Percentiles rank a stretch among this genome's conserved stretches.
These are phyloP conservation scores for Colletotrichum chlorophyti DNA, from an alignment of 2,329 filamentous ascomycete genomes.

Conservation along the genomic window DNA sequence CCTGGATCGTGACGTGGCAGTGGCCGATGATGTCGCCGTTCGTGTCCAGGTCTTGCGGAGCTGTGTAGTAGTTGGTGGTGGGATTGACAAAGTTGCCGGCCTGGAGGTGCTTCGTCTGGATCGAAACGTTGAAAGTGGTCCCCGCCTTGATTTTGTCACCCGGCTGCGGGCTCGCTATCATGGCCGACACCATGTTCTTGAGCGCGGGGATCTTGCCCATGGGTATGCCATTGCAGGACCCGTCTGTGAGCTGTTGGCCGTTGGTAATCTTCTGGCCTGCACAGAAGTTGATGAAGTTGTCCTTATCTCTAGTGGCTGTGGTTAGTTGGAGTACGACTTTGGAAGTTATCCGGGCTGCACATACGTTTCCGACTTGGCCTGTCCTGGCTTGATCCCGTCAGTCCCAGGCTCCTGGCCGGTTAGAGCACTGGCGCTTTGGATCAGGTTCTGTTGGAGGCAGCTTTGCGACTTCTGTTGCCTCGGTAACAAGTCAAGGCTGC, in stretches of 20 bases:
- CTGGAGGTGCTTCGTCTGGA: constrained; percentile 55
- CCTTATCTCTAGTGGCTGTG: constrained; percentile 46
- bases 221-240: constrained; percentile 65
- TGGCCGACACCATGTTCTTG: constrained; percentile 60
- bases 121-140: constrained; percentile 52
- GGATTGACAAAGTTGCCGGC: constrained; percentile 63
- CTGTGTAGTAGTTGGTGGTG: constrained; percentile 59
- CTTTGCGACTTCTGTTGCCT: neutral
- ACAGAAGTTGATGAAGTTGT: constrained; percentile 69
- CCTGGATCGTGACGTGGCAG: constrained; percentile 59
- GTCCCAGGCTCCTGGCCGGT: constrained; percentile 45
- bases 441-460: constrained; percentile 43
- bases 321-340: neutral
- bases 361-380: constrained; percentile 52
- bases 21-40: constrained; percentile 50
- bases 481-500: neutral
- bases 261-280: constrained; percentile 60
- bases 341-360: constrained; percentile 17
- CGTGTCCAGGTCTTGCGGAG: constrained; percentile 56
- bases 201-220: constrained; percentile 62
- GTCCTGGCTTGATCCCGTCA: constrained; percentile 35
- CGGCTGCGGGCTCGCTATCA: constrained; percentile 54
- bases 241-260: constrained; percentile 53
- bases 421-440: constrained; percentile 48
- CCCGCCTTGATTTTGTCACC: constrained; percentile 46